These are phyloP conservation scores for Naumovozyma castellii DNA, from an alignment of 805 yeast genomes.

Conservation along the genomic window DNA sequence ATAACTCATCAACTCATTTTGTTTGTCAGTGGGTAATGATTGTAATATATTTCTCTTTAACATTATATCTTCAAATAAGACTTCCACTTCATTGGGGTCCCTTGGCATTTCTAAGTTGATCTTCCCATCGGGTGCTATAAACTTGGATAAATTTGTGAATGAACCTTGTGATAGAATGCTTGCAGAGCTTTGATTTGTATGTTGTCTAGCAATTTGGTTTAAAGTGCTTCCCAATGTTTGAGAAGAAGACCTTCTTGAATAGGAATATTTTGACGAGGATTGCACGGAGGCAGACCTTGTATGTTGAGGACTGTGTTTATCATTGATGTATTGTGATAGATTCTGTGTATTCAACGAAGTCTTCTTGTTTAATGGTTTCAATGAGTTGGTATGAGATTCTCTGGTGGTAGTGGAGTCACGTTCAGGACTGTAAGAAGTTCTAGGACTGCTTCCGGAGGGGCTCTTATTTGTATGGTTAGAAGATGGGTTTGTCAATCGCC, in stretches of 20 bases:
- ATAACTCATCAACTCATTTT: conserved; percentile 65
- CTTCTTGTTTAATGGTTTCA: conserved; percentile 22
- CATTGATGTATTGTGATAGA: conserved; percentile 22
- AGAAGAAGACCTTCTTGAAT: conserved; percentile 9
- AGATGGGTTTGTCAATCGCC: conserved; percentile 18
- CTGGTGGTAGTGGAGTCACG: conserved; percentile 4
- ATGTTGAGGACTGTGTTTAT: conserved; percentile 4
- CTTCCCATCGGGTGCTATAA: conserved; percentile 26
- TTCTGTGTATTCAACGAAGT: conserved; percentile 23
- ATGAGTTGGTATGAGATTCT: conserved; percentile 9
- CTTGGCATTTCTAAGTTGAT: conserved; percentile 53
- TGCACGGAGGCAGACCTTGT: conserved; percentile 17
- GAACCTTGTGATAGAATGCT: conserved; percentile 25
- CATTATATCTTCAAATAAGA: conserved; percentile 72
- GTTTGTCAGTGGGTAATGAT: conserved; percentile 59
- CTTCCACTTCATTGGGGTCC: conserved; percentile 57
- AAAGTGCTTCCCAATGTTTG: conserved; percentile 5
- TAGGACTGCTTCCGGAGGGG: conserved; percentile 1
- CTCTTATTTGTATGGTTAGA: conserved; percentile 1
- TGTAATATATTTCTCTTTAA: conserved; percentile 65
- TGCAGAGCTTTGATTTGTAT: conserved; percentile 19
- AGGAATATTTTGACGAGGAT: conserved; percentile 23
- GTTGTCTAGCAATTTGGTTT: conserved; percentile 15
- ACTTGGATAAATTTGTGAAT: conserved; percentile 19
- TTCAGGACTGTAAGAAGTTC: background rate